Base-by-base conservation (phyloP, 345 rosid species). In the Physaria fendleri region DNA sequence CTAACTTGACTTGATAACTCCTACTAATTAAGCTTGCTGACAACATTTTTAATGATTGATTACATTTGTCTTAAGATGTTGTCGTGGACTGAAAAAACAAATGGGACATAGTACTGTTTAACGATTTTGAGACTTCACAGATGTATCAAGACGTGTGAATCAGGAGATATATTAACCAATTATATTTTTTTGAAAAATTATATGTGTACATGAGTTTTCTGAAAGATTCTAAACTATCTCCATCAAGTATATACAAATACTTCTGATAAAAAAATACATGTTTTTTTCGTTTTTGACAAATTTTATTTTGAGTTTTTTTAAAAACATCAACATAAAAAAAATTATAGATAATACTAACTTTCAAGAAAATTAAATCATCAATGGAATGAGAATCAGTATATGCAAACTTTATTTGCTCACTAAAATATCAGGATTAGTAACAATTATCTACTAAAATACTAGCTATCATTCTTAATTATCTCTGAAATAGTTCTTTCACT, bases 71-170 rank as follows among this genome's bases (percentile, higher is more conserved):
- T 47, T 25, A 12, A 7, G 18, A 16, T 48, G 38, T 61, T 29
- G 6, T 20, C 37, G 6, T 47, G 46, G 9, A 17, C 35, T 11
- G n/a, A 23, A 18, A 23, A 15, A 35, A 64, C 22, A 5, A 49
- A 50, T 50, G 28, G 30, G 28, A 45, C 48, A 38, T 13, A 32
- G 13, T 32, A 32, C 34, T 42, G 64, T 28, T 12, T n/a, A 38
- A 55, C 15, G 58, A 49, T 62, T 62, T 41, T 49, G 47, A n/a
- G 4, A 25, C 8, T 62, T 48, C 23, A 34, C 34, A 34, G 28
- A 12, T 28, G 9, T 28, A 8, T 13, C 13, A 4, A 47, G 15
- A 47, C 32, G 6, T 3, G 13, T 14, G 52, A 47, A 7, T 47
- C n/a, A 4, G 20, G n/a, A 34, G 16, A 34, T 12, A 34, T 12